A percentile compares a stretch with the other conserved stretches of the same genome.
These are phyloP conservation scores for Syzygium aromaticum DNA, from an alignment of 345 rosid genomes.

Conservation along the genomic window DNA sequence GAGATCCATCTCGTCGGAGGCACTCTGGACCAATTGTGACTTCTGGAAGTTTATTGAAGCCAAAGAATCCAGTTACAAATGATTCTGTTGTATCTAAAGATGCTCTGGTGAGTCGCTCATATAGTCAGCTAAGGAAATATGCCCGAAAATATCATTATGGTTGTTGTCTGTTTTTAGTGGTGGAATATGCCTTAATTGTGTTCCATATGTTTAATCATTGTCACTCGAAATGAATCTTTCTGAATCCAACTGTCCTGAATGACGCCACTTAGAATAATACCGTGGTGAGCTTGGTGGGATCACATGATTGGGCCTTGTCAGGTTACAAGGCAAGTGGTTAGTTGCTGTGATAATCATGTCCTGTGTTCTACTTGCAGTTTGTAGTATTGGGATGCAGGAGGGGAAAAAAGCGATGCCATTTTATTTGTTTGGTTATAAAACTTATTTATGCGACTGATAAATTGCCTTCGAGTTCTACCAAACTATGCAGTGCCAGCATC, in stretches of 20 bases:
- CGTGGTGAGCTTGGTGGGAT: background rate
- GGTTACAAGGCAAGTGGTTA: background rate
- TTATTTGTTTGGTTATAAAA: background rate
- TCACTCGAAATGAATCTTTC: background rate
- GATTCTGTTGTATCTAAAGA: conserved; percentile 29
- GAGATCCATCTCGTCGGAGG: conserved; percentile 37
- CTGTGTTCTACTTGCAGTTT: background rate
- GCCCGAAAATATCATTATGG: background rate
- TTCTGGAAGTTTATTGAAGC: conserved; percentile 33
- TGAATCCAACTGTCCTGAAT: background rate
- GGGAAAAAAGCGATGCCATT: background rate
- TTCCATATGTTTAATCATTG: background rate
- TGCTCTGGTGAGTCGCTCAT: conserved; percentile 20
- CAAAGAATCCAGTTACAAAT: conserved; percentile 32
- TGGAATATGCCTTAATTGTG: background rate
- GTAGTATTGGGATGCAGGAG: background rate
- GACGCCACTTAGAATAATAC: background rate
- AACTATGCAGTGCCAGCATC: background rate
- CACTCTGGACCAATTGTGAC: conserved; percentile 31
- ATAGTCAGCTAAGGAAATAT: background rate
- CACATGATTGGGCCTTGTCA: background rate
- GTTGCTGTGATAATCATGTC: background rate
- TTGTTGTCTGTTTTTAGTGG: background rate
- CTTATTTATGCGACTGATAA: background rate
- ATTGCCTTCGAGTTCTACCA: background rate